phyloP scores from a whole-genome alignment of 1,284 basidiomycete genomes.

The Malassezia pachydermatis region DNA sequence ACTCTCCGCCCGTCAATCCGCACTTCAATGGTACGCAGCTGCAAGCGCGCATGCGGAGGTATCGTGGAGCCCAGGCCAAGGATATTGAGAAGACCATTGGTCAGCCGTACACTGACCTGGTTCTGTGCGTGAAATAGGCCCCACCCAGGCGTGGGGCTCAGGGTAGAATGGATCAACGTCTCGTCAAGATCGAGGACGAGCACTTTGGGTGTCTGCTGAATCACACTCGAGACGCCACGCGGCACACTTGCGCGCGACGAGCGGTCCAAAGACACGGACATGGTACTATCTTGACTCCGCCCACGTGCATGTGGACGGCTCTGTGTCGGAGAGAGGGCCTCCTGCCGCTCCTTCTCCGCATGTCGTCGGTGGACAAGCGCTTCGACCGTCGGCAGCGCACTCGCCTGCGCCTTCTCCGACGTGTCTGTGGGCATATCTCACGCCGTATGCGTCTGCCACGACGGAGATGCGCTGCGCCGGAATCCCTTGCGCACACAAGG shows the following conservation, averaged over 20 bases:
- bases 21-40: slow-evolving; percentile 83
- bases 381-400: slow-evolving; percentile 12
- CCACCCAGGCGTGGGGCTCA: slow-evolving; percentile 55
- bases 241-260: slow-evolving; percentile 13
- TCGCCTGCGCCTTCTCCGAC: neutral
- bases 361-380: slow-evolving; percentile 9
- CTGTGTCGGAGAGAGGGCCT: too few species aligned
- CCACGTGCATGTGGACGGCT: too few species aligned
- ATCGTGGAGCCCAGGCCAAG: slow-evolving; percentile 28
- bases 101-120: slow-evolving; percentile 9
- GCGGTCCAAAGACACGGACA: too few species aligned
- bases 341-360: neutral
- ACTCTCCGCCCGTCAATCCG: slow-evolving; percentile 77
- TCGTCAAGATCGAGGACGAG: slow-evolving; percentile 80
- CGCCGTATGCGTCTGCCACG: slow-evolving; percentile 1
- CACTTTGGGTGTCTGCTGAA: slow-evolving; percentile 45
- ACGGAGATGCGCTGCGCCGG: too few species aligned
- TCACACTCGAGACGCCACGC: slow-evolving; percentile 25
- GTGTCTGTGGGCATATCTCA: neutral
- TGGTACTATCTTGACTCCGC: too few species aligned
- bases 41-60: slow-evolving; percentile 21
- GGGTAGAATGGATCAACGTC: slow-evolving; percentile 93
- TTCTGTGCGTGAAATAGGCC: slow-evolving; percentile 5
- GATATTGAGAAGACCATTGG: slow-evolving; percentile 21
- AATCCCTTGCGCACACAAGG: too few species aligned